phyloP scores from a whole-genome alignment of 2,329 filamentous ascomycete species.

The Thermomyces lanuginosus region DNA sequence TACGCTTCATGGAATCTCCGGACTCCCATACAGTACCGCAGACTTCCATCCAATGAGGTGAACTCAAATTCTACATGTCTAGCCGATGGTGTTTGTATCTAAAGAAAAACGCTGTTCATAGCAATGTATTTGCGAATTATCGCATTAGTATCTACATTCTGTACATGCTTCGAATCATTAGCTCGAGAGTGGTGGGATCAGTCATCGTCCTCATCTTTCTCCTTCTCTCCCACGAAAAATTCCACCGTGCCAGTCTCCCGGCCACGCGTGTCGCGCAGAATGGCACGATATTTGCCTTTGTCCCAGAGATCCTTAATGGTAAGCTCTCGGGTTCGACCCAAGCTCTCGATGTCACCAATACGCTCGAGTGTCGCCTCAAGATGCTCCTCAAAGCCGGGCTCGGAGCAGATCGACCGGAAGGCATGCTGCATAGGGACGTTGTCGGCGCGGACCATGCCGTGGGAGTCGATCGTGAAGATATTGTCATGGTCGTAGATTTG shows the following conservation, averaged over 20 bases:
- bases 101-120: too few species aligned
- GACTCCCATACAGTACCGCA: too few species aligned
- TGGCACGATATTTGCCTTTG: slow-evolving; percentile 61
- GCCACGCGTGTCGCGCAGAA: slow-evolving; percentile 32
- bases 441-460: slow-evolving; percentile 75
- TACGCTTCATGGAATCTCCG: too few species aligned
- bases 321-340: slow-evolving; percentile 84
- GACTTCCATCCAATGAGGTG: too few species aligned
- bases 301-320: slow-evolving; percentile 89
- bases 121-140: too few species aligned
- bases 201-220: slow-evolving; percentile 19
- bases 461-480: slow-evolving; percentile 82
- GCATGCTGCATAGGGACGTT: slow-evolving; percentile 93
- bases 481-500: slow-evolving; percentile 84
- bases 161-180: too few species aligned
- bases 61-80: too few species aligned
- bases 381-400: slow-evolving; percentile 65
- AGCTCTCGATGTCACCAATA: slow-evolving; percentile 81
- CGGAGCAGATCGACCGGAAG: slow-evolving; percentile 64
- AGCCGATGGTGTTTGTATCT: too few species aligned
- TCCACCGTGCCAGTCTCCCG: slow-evolving; percentile 32
- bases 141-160: too few species aligned
- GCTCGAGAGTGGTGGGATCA: too few species aligned
- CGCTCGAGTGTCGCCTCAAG: slow-evolving; percentile 68
- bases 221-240: slow-evolving; percentile 27